Percentiles rank a stretch among this genome's conserved stretches.
Conservation (phyloP, 2,329 filamentous ascomycete species). For the Verticillium albo-atrum region DNA sequence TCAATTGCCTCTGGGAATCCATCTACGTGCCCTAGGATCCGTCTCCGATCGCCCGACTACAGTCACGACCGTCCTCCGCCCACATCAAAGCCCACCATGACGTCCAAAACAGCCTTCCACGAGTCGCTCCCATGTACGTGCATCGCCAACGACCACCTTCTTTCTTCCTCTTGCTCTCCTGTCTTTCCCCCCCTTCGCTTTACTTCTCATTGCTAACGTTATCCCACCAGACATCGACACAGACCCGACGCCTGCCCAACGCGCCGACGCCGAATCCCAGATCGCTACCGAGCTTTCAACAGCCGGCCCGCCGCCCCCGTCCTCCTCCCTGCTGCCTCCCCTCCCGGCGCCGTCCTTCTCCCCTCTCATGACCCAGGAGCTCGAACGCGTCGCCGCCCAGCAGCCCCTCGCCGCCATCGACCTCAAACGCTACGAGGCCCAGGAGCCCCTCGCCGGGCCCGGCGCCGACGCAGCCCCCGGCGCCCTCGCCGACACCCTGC, state of each 20-base stretch:
- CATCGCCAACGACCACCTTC: slow-evolving; percentile 7
- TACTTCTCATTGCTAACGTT: slow-evolving; percentile 17
- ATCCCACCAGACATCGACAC: slow-evolving; percentile 69
- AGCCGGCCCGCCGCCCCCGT: slow-evolving; percentile 33
- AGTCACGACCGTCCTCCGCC: background rate
- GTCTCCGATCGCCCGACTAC: background rate
- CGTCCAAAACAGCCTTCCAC: slow-evolving; percentile 44
- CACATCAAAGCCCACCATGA: slow-evolving; percentile 13
- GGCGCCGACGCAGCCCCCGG: slow-evolving; percentile 42
- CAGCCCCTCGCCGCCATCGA: slow-evolving; percentile 65
- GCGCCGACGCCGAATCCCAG: slow-evolving; percentile 63
- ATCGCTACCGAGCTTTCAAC: slow-evolving; percentile 61
- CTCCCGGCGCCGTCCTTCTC: slow-evolving; percentile 54
- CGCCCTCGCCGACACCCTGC: slow-evolving; percentile 58
- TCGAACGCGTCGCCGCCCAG: slow-evolving; percentile 55
- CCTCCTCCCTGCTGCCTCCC: slow-evolving; percentile 57
- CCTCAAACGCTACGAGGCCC: slow-evolving; percentile 76
- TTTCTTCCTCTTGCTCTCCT: slow-evolving; percentile 4
- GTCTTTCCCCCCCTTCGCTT: too few species aligned
- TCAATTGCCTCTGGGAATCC: too few species aligned
- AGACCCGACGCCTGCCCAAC: slow-evolving; percentile 58
- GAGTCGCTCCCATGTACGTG: slow-evolving; percentile 75
- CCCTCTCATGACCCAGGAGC: slow-evolving; percentile 61
- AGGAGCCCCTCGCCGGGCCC: slow-evolving; percentile 38
- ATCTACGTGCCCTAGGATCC: too few species aligned